Percentiles rank a stretch among this genome's conserved stretches.
phyloP scores from a whole-genome alignment of 495 filamentous ascomycete genomes.

The Symbiotaphrina buchneri region DNA sequence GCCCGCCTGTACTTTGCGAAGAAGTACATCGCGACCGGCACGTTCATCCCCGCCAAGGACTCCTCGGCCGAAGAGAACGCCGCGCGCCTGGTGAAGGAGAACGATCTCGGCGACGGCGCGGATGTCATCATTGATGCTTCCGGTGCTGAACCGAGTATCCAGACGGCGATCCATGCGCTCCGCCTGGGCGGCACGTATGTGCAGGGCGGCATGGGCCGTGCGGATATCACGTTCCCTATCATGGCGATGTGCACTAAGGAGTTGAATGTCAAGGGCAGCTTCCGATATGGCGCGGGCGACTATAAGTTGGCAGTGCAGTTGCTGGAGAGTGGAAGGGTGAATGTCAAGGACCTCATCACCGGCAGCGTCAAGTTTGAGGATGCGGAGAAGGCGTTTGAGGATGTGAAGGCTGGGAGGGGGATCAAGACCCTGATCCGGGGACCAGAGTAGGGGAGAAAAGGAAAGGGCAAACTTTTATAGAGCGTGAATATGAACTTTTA shows the following conservation, averaged over 20 bases:
- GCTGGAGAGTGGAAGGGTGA: slow-evolving; percentile 35
- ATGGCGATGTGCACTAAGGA: slow-evolving; percentile 63
- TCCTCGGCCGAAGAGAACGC: slow-evolving; percentile 40
- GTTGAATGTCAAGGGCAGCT: slow-evolving; percentile 56
- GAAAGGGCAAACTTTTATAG: too few species aligned
- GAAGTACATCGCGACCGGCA: slow-evolving; percentile 33
- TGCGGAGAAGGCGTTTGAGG: slow-evolving; percentile 57
- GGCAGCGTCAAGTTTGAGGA: slow-evolving; percentile 45
- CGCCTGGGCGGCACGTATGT: slow-evolving; percentile 58
- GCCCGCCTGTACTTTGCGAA: slow-evolving; percentile 52
- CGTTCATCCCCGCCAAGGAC: slow-evolving; percentile 33
- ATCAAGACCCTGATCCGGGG: slow-evolving; percentile 75
- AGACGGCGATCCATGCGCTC: slow-evolving; percentile 47
- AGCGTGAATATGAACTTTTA: too few species aligned
- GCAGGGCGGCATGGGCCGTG: slow-evolving; percentile 65
- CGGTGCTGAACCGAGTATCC: slow-evolving; percentile 58
- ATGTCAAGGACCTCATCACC: slow-evolving; percentile 49
- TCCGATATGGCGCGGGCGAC: slow-evolving; percentile 65
- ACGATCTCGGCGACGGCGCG: slow-evolving; percentile 32
- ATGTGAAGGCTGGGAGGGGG: slow-evolving; percentile 50
- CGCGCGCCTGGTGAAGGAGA: slow-evolving; percentile 23
- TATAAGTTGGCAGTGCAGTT: slow-evolving; percentile 58
- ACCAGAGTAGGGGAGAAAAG: not conserved
- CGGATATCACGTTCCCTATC: slow-evolving; percentile 68
- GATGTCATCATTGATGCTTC: slow-evolving; percentile 69